A percentile compares a stretch with the other conserved stretches of the same genome.
phyloP scores from a whole-genome alignment of 495 filamentous ascomycete species.

The Saxispiralis lemnorum region DNA sequence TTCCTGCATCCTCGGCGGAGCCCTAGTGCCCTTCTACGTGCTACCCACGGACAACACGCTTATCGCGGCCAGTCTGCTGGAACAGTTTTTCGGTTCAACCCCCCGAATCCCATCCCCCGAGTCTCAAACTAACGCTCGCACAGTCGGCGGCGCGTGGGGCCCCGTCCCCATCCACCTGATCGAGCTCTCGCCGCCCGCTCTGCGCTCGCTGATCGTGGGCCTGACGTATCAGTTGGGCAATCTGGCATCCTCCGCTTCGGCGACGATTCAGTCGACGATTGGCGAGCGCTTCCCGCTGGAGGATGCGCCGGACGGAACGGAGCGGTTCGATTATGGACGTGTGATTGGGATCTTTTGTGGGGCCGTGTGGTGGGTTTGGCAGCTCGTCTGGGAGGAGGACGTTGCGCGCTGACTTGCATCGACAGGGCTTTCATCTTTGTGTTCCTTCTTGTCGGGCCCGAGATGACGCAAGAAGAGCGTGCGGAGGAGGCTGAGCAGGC shows the following conservation, averaged over 20 bases:
- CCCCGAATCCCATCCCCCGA: too few relatives aligned
- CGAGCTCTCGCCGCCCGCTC: constrained; percentile 20
- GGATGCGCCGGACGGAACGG: constrained; percentile 11
- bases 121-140: too few relatives aligned
- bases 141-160: constrained; percentile 21
- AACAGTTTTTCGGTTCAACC: constrained; percentile 23
- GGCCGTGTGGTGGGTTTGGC: too few relatives aligned
- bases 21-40: constrained; percentile 22
- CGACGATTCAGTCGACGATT: constrained; percentile 26
- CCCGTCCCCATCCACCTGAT: constrained; percentile 24
- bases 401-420: too few relatives aligned
- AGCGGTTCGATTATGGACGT: constrained; percentile 22
- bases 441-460: too few relatives aligned
- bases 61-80: constrained; percentile 23
- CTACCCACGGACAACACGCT: constrained; percentile 20
- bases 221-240: constrained; percentile 27
- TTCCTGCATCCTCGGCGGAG: constrained; percentile 22
- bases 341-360: too few relatives aligned
- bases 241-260: constrained; percentile 23
- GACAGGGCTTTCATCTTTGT: too few relatives aligned
- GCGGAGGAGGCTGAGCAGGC: too few relatives aligned
- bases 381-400: too few relatives aligned
- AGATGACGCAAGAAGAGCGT: too few relatives aligned
- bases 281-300: constrained; percentile 24
- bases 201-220: constrained; percentile 24